Evolutionary conservation across 352 stramenopile species (phyloP), one percentile per base, ranked within the genome.

Genomic region (Pythium insidiosum): DNA sequence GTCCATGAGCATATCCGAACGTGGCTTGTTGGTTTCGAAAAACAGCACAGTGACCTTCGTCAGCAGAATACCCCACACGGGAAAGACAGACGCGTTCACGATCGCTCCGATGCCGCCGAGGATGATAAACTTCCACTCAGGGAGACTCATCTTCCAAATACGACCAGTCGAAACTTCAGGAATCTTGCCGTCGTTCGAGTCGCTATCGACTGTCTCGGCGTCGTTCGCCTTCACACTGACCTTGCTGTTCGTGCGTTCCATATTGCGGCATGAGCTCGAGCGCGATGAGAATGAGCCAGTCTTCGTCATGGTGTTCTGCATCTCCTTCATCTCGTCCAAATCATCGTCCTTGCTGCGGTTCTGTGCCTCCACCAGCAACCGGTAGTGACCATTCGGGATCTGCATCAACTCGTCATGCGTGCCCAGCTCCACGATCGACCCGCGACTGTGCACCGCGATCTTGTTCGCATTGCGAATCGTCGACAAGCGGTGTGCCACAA

Each of bases 401-500:
- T 65, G 43, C 62, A 96, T 78, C n/a, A 96, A 50, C 41, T 85
- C 64, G 30, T 85, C 66, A 56, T 97, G 88, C 1, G 56, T 73
- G 0, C 88, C 88, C 19, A 85, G 58, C 47, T 88, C 84, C 2
- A 90, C 62, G 20, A 97, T 81, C 11, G 56, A 38, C 31, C 84
- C 73, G 11, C 84, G 50, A 19, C 65, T 63, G 46, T 96, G 62
- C 0, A 96, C 79, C 26, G 73, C 81, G 59, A 96, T 96, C 2
- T 72, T 54, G 58, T 94, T 63, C 0, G 85, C 76, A 48, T 86
- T 72, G 18, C 66, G 51, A 36, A 94, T 78, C 2, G 83, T 95
- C 19, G 61, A 83, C 3, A 95, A 50, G 7, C 82, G 61, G 53
- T 95, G 82, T 0, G 84, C 84, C 22, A 96, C 70, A n/a, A 86